Base-by-base conservation (phyloP, 1,284 basidiomycete species). In the Schizopora paradoxa region DNA sequence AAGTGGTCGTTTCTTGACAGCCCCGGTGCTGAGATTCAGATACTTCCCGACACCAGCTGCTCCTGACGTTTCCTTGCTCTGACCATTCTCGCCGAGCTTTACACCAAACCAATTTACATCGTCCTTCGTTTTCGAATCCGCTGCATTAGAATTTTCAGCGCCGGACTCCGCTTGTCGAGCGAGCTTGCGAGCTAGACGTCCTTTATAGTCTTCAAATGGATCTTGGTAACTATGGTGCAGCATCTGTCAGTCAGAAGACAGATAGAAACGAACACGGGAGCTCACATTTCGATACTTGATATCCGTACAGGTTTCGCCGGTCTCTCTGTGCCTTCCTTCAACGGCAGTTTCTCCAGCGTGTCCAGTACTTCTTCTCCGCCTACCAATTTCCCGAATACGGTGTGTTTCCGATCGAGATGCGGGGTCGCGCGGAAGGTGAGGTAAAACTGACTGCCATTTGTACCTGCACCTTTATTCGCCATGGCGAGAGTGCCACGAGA, bases 361-460 rank as follows among this genome's bases (percentile, higher is more conserved):
- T 89, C 78, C 3, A 99, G 69, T 1, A 95, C 85, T 31, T 93
- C 87, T 59, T 95, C 91, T 3, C 94, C 94, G 18, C 94, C 94
- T 0, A 98, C 91, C 4, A 97, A 73, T 56, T 96, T 92, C 2
- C 96, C 95, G 61, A 99, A 99, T 1, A 98, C 94, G 0, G 94
- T 96, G 60, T 96, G 91, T 56, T 92, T 91, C 47, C 78, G 79
- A 61, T 82, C 82, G 8, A 97, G 76, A 62, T 96, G 80, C 0
- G 89, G 75, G 2, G 89, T 79, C 3, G 80, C 67, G 46, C 73
- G 77, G 72, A 96, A 97, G 0, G 92, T 93, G 34, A 97, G 60
- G 63, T 90, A 97, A 67, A 89, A 95, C 60, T 96, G 93, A 1
- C 91, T 91, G 6, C 82, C 82, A 55, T 93, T 93, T 8, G 89